phyloP scores from a whole-genome alignment of 108 stramenopile genomes.

The Seminavis robusta region DNA sequence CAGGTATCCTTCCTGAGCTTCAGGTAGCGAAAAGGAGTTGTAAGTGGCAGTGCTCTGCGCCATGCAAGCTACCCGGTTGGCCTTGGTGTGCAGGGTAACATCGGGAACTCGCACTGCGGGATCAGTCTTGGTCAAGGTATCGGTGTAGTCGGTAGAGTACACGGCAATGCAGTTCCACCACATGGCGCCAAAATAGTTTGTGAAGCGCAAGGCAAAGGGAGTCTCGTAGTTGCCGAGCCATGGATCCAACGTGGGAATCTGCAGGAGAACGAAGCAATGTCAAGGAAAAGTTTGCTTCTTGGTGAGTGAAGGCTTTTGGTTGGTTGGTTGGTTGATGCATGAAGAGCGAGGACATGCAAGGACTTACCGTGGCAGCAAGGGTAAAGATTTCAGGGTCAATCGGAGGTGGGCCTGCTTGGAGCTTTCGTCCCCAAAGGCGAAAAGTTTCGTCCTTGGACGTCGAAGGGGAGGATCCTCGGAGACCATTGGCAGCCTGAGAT shows the following conservation, averaged over 20 bases:
- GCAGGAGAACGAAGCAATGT: background rate
- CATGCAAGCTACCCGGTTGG: constrained; percentile 3
- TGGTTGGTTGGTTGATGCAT: no score
- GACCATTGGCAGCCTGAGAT: no score
- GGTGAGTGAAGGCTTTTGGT: no score
- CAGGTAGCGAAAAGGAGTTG: constrained; percentile 5
- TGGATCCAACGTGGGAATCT: background rate
- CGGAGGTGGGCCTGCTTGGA: constrained; percentile 2
- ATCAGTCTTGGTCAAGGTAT: constrained; percentile 7
- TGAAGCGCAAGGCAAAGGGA: constrained; percentile 12
- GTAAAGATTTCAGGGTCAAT: background rate
- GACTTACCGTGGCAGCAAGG: background rate
- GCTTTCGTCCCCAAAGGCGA: no score
- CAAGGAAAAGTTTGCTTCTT: no score
- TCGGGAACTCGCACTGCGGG: background rate
- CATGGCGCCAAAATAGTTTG: constrained; percentile 5
- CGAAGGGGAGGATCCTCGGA: no score
- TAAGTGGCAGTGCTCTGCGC: constrained; percentile 13
- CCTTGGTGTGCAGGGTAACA: background rate
- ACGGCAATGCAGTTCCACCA: constrained; percentile 20
- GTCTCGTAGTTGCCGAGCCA: constrained; percentile 5
- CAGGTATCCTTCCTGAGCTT: background rate
- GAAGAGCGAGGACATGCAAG: no score
- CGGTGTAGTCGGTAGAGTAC: constrained; percentile 8
- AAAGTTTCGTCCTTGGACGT: no score